Percentiles rank a stretch among this genome's conserved stretches.
These are phyloP conservation scores for Ilyonectria destructans DNA, from an alignment of 2,329 filamentous ascomycete species.

Conservation along the genomic window DNA sequence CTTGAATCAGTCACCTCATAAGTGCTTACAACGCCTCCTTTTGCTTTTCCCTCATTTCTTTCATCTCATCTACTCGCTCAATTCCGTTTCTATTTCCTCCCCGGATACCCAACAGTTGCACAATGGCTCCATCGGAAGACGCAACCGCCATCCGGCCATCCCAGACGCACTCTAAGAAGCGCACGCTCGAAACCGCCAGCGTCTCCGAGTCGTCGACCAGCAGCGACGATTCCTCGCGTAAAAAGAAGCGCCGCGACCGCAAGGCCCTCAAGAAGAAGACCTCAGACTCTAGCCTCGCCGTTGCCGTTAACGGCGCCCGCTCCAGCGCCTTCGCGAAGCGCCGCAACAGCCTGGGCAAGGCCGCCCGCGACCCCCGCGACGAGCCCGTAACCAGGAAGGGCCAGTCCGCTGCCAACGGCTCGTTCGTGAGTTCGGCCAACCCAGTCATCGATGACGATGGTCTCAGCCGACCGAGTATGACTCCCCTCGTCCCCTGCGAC, in stretches of 20 bases:
- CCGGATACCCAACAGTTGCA: neutral
- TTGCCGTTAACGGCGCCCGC: constrained; percentile 53
- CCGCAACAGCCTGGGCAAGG: constrained; percentile 71
- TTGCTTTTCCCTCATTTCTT: constrained; percentile 24
- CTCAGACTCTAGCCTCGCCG: constrained; percentile 33
- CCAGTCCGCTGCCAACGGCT: constrained; percentile 37
- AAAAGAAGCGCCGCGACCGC: constrained; percentile 50
- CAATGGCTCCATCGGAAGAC: constrained; percentile 52
- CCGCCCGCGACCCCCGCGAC: constrained; percentile 74
- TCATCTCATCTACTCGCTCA: neutral
- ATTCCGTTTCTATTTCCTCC: neutral
- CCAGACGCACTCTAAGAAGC: constrained; percentile 48
- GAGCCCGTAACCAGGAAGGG: constrained; percentile 63
- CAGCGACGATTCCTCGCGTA: constrained; percentile 50
- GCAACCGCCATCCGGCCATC: constrained; percentile 19
- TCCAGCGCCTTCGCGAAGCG: constrained; percentile 58
- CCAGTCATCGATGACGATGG: constrained; percentile 76
- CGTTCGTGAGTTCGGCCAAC: constrained; percentile 58
- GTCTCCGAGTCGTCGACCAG: constrained; percentile 51
- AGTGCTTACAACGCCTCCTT: neutral
- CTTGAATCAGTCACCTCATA: constrained; percentile 17
- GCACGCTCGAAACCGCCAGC: constrained; percentile 47
- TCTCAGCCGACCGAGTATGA: constrained; percentile 71
- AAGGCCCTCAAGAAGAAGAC: constrained; percentile 40
- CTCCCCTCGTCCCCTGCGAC: neutral